Evolutionary conservation across 2,329 filamentous ascomycete species (phyloP), one percentile per base, ranked within the genome.

Genomic region (Lecanicillium sp.): DNA sequence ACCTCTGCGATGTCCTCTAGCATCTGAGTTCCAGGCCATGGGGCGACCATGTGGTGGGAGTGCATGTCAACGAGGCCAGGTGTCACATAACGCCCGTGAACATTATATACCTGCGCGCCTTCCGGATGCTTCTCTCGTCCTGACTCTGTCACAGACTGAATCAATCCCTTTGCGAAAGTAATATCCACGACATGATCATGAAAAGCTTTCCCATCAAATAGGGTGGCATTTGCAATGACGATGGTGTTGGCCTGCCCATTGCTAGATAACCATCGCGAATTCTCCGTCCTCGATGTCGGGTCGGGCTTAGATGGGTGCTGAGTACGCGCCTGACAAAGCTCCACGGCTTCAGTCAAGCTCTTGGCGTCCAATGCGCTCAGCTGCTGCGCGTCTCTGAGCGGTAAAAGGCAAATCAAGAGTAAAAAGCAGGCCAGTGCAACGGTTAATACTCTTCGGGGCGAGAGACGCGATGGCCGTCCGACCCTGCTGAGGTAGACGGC

Each of bases 41-140:
- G 29, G 8, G 51, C 48, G 2, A 62, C 39, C 19, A 66, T 56
- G 51, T 70, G 67, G 54, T 73, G 70, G 2, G 69, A 71, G 55
- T 73, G 70, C 63, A 72, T 67, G 52, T 73, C 70, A 2, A 73
- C 63, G 4, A 73, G 54, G 1, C 70, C 70, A 1, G 69, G 69
- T 0, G 69, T 72, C 21, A 72, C 65, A 52, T 64, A 65, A 41
- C 61, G 61, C 5, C 70, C 68, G 24, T 57, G 52, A 27, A 71
- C 46, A 33, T 69, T 51, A 26, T 60, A 55, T 17, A 61, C 60
- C 27, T 53, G 36, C 10, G 49, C 54, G n/a, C 50, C 51, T 3
- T 43, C 32, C 4, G 44, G 45, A 26, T 30, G 45, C 37, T 32
- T 46, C 2, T 38, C 21, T 21, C 43, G 51, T 10, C 53, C 55